These are phyloP conservation scores for Fusarium sambucinum DNA, from an alignment of 2,329 filamentous ascomycete species.

Conservation along the genomic window DNA sequence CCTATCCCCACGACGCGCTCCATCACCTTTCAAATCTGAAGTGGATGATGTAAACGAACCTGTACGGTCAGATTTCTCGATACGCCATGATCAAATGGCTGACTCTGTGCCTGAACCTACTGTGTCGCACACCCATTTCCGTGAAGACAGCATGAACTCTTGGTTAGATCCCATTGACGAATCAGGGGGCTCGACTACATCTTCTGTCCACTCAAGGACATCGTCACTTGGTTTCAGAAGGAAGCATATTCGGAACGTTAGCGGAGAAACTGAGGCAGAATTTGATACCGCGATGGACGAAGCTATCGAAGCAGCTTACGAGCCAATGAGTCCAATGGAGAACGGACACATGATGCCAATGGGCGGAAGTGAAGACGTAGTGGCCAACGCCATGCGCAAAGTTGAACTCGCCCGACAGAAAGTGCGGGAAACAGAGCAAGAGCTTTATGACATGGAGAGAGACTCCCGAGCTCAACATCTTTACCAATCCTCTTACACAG, in stretches of 20 bases:
- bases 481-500: slow-evolving; percentile 47
- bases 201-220: slow-evolving; percentile 83
- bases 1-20: slow-evolving; percentile 72
- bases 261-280: slow-evolving; percentile 84
- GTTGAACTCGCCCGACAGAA: slow-evolving; percentile 82
- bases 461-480: slow-evolving; percentile 61
- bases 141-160: slow-evolving; percentile 80
- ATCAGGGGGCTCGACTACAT: slow-evolving; percentile 81
- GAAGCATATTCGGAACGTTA: slow-evolving; percentile 76
- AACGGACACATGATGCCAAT: slow-evolving; percentile 49
- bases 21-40: slow-evolving; percentile 56
- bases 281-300: slow-evolving; percentile 96
- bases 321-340: slow-evolving; percentile 72
- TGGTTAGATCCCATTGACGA: slow-evolving; percentile 97
- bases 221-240: slow-evolving; percentile 76
- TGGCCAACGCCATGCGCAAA: slow-evolving; percentile 70
- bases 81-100: slow-evolving; percentile 28
- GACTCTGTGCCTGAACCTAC: slow-evolving; percentile 14
- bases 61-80: slow-evolving; percentile 54
- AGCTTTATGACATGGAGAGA: slow-evolving; percentile 60
- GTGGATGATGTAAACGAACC: slow-evolving; percentile 44
- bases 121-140: slow-evolving; percentile 56
- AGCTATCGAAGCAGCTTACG: slow-evolving; percentile 95
- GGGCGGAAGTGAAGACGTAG: slow-evolving; percentile 59
- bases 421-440: slow-evolving; percentile 78